These are phyloP conservation scores for Austroboletus niveus DNA, from an alignment of 1,284 basidiomycete species.

Conservation along the genomic window DNA sequence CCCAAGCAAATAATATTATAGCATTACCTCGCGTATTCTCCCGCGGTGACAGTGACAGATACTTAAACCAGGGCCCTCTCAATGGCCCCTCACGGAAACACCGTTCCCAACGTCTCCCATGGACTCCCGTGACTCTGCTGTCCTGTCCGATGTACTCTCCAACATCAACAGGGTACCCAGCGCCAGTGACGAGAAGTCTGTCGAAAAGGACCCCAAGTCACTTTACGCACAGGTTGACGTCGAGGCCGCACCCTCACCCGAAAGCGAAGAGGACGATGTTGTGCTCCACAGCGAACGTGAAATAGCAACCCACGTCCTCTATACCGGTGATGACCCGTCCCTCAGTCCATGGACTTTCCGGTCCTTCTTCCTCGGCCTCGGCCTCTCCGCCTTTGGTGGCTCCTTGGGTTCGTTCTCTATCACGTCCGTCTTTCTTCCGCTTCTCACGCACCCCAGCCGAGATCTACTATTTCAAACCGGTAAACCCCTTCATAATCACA, in stretches of 20 bases:
- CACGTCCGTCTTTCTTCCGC: not conserved
- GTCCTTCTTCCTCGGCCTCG: slow-evolving; percentile 56
- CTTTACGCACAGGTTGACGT: slow-evolving; percentile 25
- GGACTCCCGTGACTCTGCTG: not conserved
- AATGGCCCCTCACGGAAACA: not conserved
- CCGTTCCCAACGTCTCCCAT: slow-evolving; percentile 6
- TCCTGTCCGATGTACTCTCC: not conserved
- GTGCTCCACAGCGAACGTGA: slow-evolving; percentile 46
- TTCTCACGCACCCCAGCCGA: slow-evolving; percentile 33
- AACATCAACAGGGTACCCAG: slow-evolving; percentile 16
- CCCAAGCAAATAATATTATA: too few species aligned
- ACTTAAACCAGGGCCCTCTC: too few species aligned
- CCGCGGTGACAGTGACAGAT: too few species aligned
- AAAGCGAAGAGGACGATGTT: slow-evolving; percentile 19
- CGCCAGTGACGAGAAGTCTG: slow-evolving; percentile 32
- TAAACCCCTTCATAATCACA: slow-evolving; percentile 1
- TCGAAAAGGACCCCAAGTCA: slow-evolving; percentile 12
- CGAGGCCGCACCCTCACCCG: slow-evolving; percentile 29
- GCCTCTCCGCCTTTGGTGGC: slow-evolving; percentile 60
- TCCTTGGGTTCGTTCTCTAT: slow-evolving; percentile 35
- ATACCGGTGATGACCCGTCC: slow-evolving; percentile 52
- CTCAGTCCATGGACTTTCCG: slow-evolving; percentile 60
- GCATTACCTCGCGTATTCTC: too few species aligned
- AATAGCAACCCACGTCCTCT: slow-evolving; percentile 52
- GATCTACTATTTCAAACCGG: slow-evolving; percentile 65